These are phyloP conservation scores for Cystoisospora suis DNA, from an alignment of 169 alveolate genomes.

Conservation along the genomic window DNA sequence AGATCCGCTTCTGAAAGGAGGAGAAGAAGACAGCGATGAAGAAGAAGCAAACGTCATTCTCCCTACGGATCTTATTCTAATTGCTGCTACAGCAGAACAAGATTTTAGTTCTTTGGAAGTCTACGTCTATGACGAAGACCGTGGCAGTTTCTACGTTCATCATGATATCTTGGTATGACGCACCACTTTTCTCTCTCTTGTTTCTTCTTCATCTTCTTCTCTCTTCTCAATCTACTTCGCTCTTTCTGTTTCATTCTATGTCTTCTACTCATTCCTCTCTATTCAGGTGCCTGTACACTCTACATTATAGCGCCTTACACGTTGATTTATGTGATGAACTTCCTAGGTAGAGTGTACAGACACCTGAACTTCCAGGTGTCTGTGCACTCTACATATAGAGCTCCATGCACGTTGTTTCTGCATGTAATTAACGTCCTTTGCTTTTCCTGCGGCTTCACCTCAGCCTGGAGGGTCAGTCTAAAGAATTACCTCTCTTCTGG, in stretches of 20 bases:
- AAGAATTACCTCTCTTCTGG: too few species aligned
- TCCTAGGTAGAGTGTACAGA: too few species aligned
- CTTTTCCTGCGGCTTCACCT: too few species aligned
- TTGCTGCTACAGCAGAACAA: slow-evolving; percentile 68
- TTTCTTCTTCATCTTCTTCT: not conserved
- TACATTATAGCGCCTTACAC: too few species aligned
- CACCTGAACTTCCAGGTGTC: too few species aligned
- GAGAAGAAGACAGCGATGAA: slow-evolving; percentile 66
- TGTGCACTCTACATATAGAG: too few species aligned
- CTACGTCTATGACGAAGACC: slow-evolving; percentile 68
- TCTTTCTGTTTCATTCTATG: not conserved
- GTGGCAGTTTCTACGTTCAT: slow-evolving; percentile 74
- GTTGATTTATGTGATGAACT: too few species aligned
- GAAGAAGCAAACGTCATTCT: slow-evolving; percentile 69
- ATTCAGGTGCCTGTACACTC: not conserved
- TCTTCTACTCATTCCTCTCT: not conserved
- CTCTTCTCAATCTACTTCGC: not conserved
- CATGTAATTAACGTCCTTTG: too few species aligned
- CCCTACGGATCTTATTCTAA: slow-evolving; percentile 64
- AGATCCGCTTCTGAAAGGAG: slow-evolving; percentile 50
- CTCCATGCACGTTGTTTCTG: too few species aligned
- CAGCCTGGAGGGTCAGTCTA: too few species aligned
- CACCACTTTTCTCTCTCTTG: not conserved
- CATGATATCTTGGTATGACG: slow-evolving; percentile 66
- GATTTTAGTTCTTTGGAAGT: slow-evolving; percentile 71